These are phyloP conservation scores for Claviceps maximensis DNA, from an alignment of 2,329 filamentous ascomycete genomes.

Conservation along the genomic window DNA sequence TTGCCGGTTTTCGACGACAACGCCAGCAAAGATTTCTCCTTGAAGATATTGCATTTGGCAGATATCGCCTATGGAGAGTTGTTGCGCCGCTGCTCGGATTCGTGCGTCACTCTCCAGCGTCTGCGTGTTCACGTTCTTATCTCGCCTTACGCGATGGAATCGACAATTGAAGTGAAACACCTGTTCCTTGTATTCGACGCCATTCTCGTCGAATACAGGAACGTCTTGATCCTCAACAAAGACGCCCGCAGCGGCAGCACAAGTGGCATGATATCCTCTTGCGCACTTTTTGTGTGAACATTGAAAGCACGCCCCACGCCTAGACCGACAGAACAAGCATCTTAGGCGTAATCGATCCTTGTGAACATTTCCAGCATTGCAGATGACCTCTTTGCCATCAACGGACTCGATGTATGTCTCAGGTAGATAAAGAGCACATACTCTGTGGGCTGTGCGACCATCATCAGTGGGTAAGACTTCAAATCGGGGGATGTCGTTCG, in stretches of 20 bases:
- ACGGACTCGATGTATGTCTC: slow-evolving; percentile 75
- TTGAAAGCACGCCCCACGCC: slow-evolving; percentile 92
- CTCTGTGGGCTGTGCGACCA: slow-evolving; percentile 71
- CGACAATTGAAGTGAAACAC: slow-evolving; percentile 90
- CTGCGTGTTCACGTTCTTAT: slow-evolving; percentile 58
- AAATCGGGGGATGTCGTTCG: slow-evolving; percentile 73
- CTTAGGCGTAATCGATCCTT: slow-evolving; percentile 84
- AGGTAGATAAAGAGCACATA: slow-evolving; percentile 82
- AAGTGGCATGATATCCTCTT: slow-evolving; percentile 87
- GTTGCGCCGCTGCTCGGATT: slow-evolving; percentile 53
- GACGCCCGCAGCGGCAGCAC: slow-evolving; percentile 81
- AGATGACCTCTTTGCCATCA: slow-evolving; percentile 59
- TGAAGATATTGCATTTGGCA: slow-evolving; percentile 77
- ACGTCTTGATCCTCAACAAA: slow-evolving; percentile 80
- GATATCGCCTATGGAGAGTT: slow-evolving; percentile 58
- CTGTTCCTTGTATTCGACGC: slow-evolving; percentile 81
- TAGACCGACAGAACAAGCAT: slow-evolving; percentile 88
- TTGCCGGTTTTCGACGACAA: slow-evolving; percentile 69
- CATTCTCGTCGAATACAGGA: slow-evolving; percentile 78
- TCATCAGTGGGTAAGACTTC: slow-evolving; percentile 80
- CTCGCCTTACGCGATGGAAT: slow-evolving; percentile 80
- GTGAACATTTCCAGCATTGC: slow-evolving; percentile 67
- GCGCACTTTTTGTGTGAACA: slow-evolving; percentile 92
- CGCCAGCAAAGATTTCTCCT: slow-evolving; percentile 81
- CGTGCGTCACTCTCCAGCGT: slow-evolving; percentile 56